These are phyloP conservation scores for Alternaria arbusti DNA, from an alignment of 2,329 filamentous ascomycete genomes.

Conservation along the genomic window DNA sequence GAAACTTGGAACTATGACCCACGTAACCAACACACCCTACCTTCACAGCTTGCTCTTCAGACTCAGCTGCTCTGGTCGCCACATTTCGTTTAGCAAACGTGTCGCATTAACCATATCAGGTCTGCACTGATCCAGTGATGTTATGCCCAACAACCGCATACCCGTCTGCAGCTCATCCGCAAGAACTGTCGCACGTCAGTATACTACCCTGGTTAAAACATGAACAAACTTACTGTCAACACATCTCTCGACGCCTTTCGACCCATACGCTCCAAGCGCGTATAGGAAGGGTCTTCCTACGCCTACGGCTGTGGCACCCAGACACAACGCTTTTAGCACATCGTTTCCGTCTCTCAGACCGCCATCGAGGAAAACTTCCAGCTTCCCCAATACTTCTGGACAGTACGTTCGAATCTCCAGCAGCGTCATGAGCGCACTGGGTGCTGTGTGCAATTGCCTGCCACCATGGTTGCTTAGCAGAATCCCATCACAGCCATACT, in stretches of 20 bases:
- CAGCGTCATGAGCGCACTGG: slow-evolving; percentile 46
- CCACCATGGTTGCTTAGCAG: slow-evolving; percentile 62
- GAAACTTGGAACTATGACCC: not conserved
- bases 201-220: not conserved
- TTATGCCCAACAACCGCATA: slow-evolving; percentile 71
- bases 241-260: slow-evolving; percentile 44
- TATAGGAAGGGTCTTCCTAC: slow-evolving; percentile 49
- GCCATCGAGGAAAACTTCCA: slow-evolving; percentile 49
- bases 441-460: slow-evolving; percentile 56
- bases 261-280: slow-evolving; percentile 47
- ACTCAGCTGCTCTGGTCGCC: slow-evolving; percentile 32
- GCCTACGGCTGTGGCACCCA: slow-evolving; percentile 49
- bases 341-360: slow-evolving; percentile 48
- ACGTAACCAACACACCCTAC: not conserved
- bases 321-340: slow-evolving; percentile 48
- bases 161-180: slow-evolving; percentile 69
- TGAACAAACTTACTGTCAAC: slow-evolving; percentile 42
- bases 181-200: slow-evolving; percentile 42
- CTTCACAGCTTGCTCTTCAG: slow-evolving; percentile 36
- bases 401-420: slow-evolving; percentile 48
- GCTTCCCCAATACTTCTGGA: slow-evolving; percentile 43
- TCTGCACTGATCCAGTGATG: slow-evolving; percentile 65
- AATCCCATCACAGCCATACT: slow-evolving; percentile 55
- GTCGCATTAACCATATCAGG: slow-evolving; percentile 64
- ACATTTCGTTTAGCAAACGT: slow-evolving; percentile 46